Percentiles rank a stretch among this genome's conserved stretches.
These are phyloP conservation scores for Athelia sp. DNA, from an alignment of 1,284 basidiomycete genomes.

Conservation along the genomic window DNA sequence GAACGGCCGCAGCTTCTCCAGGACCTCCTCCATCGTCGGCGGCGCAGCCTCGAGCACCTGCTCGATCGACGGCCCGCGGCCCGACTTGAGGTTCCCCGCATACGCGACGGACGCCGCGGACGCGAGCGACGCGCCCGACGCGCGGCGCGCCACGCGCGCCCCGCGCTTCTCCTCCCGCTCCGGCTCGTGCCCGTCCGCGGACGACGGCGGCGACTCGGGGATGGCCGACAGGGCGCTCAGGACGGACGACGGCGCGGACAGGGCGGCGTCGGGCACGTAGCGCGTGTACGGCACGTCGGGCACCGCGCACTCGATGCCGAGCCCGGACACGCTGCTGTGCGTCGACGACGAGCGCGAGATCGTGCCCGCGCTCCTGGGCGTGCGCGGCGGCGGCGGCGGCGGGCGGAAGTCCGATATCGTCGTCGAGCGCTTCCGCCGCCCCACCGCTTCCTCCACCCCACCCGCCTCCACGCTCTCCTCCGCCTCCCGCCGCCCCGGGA, in stretches of 20 bases:
- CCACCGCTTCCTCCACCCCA: too few species aligned
- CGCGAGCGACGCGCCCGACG: constrained; percentile 26
- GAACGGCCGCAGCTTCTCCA: constrained; percentile 32
- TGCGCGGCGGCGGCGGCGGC: background rate
- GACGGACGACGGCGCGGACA: too few species aligned
- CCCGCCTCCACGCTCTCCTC: constrained; percentile 25
- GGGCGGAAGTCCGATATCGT: background rate
- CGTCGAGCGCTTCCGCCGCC: background rate
- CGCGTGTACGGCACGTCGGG: background rate
- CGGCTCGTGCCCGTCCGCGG: constrained; percentile 11
- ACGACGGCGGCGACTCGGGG: constrained; percentile 17
- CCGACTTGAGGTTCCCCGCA: constrained; percentile 14
- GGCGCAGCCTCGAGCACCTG: constrained; percentile 25
- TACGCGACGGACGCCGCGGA: constrained; percentile 10
- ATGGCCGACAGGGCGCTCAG: constrained; percentile 22
- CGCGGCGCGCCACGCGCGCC: constrained; percentile 29
- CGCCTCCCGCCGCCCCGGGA: constrained; percentile 16
- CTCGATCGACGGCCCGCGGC: constrained; percentile 24
- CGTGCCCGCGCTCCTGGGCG: background rate
- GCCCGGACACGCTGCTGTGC: background rate
- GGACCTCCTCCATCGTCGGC: constrained; percentile 28
- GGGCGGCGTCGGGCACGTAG: background rate
- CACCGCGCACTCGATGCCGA: background rate
- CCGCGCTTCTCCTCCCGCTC: constrained; percentile 28
- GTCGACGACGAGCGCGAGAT: background rate